Base-by-base conservation (phyloP, 2,329 filamentous ascomycete species). In the Ophiostoma pallidulum region DNA sequence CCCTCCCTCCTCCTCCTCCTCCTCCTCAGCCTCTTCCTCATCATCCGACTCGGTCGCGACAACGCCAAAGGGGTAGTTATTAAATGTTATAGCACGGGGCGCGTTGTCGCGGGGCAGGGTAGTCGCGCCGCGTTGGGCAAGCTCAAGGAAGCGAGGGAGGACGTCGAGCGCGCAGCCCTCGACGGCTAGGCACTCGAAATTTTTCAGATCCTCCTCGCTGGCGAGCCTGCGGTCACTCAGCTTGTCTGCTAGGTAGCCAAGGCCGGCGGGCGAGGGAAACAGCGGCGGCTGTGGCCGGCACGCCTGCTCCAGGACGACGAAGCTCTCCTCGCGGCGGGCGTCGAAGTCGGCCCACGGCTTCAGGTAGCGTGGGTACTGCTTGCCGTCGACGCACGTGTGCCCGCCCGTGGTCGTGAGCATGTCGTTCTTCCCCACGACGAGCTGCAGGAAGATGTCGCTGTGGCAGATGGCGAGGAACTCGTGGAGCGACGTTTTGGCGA, bases 111-210 rank as follows among this genome's bases (percentile, higher is more conserved):
- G 8, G 3, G 40, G 29, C 3, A 44, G 9, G 6, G 29, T 2
- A 9, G 35, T 8, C n/a, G 13, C 24, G 26, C 24, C 40, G 22
- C 7, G 24, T 10, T 51, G 7, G 33, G 60, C 29, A 55, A 51
- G 41, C 19, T 44, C 44, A 16, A 47, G 26, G 12, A 50, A 37
- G 12, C 13, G 44, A 3, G 36, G 47, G 3, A 48, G 3, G 8
- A 48, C 40, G 14, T 48, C 47, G 19, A 48, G 41, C 35, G 16
- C 47, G 22, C 47, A 48, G 36, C 40, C 47, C 16, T 50, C 44
- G 13, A 50, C 44, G 16, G 44, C 40, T 22, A 47, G 22, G n/a
- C 26, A 50, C 26, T 50, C 44, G 45, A 50, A 50, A 4, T 16
- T 37, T n/a, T 37, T 47, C 18, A 50, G 19, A 31, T 50, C 48